These are phyloP conservation scores for Xylaria cubensis DNA, from an alignment of 495 filamentous ascomycete species.

Conservation along the genomic window DNA sequence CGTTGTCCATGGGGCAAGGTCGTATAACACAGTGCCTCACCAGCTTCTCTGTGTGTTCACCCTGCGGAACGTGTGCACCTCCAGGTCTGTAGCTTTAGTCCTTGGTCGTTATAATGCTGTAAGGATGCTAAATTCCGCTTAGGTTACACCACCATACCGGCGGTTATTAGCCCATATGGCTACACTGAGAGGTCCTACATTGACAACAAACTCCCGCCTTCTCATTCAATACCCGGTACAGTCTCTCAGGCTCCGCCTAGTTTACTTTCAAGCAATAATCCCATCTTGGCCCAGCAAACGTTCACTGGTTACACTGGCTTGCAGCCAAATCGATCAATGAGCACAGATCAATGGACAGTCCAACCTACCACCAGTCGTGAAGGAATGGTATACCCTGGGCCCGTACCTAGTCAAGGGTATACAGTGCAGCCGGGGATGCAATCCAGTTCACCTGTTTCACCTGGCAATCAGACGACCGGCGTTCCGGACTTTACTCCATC, in stretches of 20 bases:
- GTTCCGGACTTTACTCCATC: conserved; percentile 19
- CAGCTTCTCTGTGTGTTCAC: conserved; percentile 46
- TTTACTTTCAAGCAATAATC: conserved; percentile 42
- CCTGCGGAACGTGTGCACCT: conserved; percentile 49
- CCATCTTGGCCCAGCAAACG: conserved; percentile 42
- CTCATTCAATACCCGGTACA: conserved; percentile 36
- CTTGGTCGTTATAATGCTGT: conserved; percentile 14
- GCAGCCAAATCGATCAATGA: conserved; percentile 45
- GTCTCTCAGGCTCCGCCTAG: conserved; percentile 37
- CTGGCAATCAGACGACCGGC: conserved; percentile 32
- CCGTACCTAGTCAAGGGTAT: conserved; percentile 39
- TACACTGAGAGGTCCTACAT: conserved; percentile 41
- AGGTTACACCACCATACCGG: conserved; percentile 43
- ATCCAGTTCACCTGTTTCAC: conserved; percentile 31
- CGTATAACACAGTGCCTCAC: conserved; percentile 49
- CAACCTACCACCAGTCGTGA: conserved; percentile 49
- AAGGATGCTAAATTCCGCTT: conserved; percentile 37
- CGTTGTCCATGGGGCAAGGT: conserved; percentile 42
- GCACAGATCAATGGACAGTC: conserved; percentile 38
- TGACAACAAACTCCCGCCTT: conserved; percentile 40
- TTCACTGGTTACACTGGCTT: conserved; percentile 50
- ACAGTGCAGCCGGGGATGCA: conserved; percentile 33
- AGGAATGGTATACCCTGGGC: conserved; percentile 54
- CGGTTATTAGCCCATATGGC: conserved; percentile 42
- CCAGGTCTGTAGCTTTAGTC: conserved; percentile 40